These are phyloP conservation scores for Cryphonectria parasitica DNA, from an alignment of 2,329 filamentous ascomycete species.

Conservation along the genomic window DNA sequence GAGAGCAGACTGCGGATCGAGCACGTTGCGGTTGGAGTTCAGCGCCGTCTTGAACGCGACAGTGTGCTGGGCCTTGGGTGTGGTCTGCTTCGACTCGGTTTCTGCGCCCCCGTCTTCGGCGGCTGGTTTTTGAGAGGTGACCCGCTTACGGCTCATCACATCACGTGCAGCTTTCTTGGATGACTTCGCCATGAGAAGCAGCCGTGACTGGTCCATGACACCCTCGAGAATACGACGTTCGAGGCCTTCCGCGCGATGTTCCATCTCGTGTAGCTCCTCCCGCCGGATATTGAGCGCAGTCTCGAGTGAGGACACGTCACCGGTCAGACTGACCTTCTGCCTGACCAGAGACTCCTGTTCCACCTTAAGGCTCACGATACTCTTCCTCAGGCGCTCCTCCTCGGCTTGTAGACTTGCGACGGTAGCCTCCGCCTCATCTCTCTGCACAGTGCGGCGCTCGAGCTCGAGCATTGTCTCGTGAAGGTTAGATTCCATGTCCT, in stretches of 20 bases:
- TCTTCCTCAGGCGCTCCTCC: constrained; percentile 56
- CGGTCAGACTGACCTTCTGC: constrained; percentile 79
- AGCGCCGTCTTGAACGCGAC: constrained; percentile 58
- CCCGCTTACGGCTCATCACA: constrained; percentile 63
- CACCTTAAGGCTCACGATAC: constrained; percentile 60
- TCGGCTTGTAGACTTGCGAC: constrained; percentile 53
- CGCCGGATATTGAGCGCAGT: constrained; percentile 86
- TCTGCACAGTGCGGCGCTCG: constrained; percentile 72
- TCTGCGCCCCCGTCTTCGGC: constrained; percentile 32
- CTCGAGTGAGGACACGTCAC: constrained; percentile 88
- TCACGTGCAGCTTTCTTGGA: constrained; percentile 50
- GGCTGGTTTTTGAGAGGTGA: constrained; percentile 46
- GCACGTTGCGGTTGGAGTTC: constrained; percentile 53
- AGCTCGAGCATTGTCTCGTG: constrained; percentile 81
- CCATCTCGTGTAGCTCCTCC: constrained; percentile 91
- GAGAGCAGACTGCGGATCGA: constrained; percentile 46
- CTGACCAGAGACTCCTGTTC: constrained; percentile 77
- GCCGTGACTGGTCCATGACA: constrained; percentile 92
- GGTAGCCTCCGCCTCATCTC: constrained; percentile 63
- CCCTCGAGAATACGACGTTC: constrained; percentile 94
- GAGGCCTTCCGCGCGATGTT: constrained; percentile 81
- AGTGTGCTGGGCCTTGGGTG: constrained; percentile 20
- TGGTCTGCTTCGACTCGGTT: constrained; percentile 34
- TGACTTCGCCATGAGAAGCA: constrained; percentile 78
- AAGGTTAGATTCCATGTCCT: constrained; percentile 79